Evolutionary conservation across 2,329 filamentous ascomycete species (phyloP).

Genomic region (Hypoxylon sp.): DNA sequence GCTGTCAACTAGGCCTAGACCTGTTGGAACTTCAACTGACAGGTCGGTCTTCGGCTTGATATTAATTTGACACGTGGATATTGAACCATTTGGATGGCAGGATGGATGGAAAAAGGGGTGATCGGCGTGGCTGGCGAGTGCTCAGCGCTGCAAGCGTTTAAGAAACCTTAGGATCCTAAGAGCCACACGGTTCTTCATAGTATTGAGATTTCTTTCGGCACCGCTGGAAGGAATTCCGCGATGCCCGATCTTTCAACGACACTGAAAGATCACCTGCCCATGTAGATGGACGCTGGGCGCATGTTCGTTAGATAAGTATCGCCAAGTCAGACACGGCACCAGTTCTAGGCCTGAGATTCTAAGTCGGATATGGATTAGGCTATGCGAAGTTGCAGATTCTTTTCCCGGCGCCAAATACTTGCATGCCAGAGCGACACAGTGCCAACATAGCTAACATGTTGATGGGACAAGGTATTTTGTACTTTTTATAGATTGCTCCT

Average conservation of each 20-base stretch:
- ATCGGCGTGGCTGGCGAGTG: conserved; percentile 24
- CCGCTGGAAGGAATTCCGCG: conserved; percentile 10
- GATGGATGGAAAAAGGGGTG: conserved; percentile 6
- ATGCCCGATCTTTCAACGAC: conserved; percentile 24
- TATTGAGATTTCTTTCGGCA: conserved; percentile 21
- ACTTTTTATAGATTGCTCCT: conserved; percentile 11
- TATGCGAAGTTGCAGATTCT: conserved; percentile 11
- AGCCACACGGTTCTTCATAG: conserved; percentile 1
- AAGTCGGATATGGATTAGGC: conserved; percentile 28
- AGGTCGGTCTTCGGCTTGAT: conserved; percentile 11
- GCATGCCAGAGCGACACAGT: conserved; percentile 18
- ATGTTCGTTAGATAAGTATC: conserved; percentile 36
- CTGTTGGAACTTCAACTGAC: conserved; percentile 1
- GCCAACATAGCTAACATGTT: conserved; percentile 13
- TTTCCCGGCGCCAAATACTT: conserved; percentile 24
- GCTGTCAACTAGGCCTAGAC: conserved; percentile 1
- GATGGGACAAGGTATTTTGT: conserved; percentile 13
- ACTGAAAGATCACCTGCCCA: conserved; percentile 7
- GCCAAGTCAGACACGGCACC: conserved; percentile 21
- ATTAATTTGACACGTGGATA: conserved; percentile 7
- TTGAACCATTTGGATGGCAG: conserved; percentile 12
- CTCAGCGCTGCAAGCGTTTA: conserved; percentile 24
- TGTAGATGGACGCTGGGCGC: conserved; percentile 9
- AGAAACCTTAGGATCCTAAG: conserved; percentile 23
- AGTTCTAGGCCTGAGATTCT: conserved; percentile 30